phyloP scores from a whole-genome alignment of 768 basidiomycete species.

The Tricholoma flavovirens region DNA sequence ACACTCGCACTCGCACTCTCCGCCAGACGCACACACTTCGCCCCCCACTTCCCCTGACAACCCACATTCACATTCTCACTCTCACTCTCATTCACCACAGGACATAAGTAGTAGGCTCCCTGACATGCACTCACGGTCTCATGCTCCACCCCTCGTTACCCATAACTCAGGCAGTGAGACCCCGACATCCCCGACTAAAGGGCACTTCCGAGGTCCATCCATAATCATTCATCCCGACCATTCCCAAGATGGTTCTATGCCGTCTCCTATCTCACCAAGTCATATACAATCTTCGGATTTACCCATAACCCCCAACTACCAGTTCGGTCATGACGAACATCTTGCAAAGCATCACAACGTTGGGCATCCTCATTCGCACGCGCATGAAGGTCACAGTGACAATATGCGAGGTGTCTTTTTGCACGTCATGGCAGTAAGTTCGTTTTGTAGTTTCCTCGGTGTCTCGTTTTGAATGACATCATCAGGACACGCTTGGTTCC shows the following conservation, averaged over 20 bases:
- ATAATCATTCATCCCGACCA: constrained; percentile 28
- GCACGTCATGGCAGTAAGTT: constrained; percentile 88
- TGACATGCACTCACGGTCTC: constrained; percentile 24
- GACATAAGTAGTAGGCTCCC: constrained; percentile 18
- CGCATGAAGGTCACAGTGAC: constrained; percentile 85
- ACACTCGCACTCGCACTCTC: constrained; percentile 16
- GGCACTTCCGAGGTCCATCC: constrained; percentile 35
- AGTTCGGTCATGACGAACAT: constrained; percentile 48
- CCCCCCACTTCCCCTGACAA: constrained; percentile 12
- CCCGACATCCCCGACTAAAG: constrained; percentile 22
- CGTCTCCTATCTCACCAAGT: constrained; percentile 19
- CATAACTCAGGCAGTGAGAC: constrained; percentile 9
- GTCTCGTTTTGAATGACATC: neutral
- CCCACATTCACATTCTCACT: constrained; percentile 21
- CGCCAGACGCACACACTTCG: constrained; percentile 8
- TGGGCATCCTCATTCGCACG: constrained; percentile 41
- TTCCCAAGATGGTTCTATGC: constrained; percentile 10
- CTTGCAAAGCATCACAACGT: constrained; percentile 39
- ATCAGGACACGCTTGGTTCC: constrained; percentile 88
- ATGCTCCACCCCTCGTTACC: constrained; percentile 11
- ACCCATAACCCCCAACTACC: constrained; percentile 64
- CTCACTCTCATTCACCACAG: constrained; percentile 19
- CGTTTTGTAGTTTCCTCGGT: neutral
- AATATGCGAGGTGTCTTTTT: constrained; percentile 99
- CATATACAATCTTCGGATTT: constrained; percentile 16